Conservation (phyloP, 2,329 filamentous ascomycete species). For the Fusarium sacchari region DNA sequence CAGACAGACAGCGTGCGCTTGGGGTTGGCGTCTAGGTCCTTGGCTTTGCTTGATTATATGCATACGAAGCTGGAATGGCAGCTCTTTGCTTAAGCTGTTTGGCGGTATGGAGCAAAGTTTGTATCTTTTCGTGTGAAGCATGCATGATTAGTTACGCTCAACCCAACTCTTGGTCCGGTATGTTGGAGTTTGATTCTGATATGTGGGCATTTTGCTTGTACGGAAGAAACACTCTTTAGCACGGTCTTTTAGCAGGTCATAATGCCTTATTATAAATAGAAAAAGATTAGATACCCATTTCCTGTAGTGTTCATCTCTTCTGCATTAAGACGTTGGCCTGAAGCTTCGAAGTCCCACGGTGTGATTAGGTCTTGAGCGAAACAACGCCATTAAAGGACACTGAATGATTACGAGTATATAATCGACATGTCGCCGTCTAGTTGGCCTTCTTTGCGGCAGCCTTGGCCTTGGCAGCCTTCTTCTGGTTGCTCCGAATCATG, state of each 20-base stretch:
- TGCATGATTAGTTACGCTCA: conserved; percentile 32
- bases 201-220: conserved; percentile 45
- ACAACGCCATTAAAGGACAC: conserved; percentile 22
- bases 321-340: conserved; percentile 6
- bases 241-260: conserved; percentile 36
- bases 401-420: conserved; percentile 38
- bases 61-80: conserved; percentile 21
- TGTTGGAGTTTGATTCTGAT: conserved; percentile 45
- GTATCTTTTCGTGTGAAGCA: conserved; percentile 13
- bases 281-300: conserved; percentile 49
- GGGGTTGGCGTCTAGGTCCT: conserved; percentile 21
- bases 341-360: conserved; percentile 7
- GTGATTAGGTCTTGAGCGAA: conserved; percentile 30
- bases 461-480: conserved; percentile 95
- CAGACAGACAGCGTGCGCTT: conserved; percentile 8
- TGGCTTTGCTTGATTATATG: conserved; percentile 38
- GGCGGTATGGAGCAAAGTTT: conserved; percentile 21
- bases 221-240: conserved; percentile 43
- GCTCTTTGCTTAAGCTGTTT: conserved; percentile 24
- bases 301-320: conserved; percentile 30
- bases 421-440: conserved; percentile 52
- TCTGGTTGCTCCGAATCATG: conserved; percentile 98
- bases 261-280: conserved; percentile 48
- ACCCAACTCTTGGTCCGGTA: conserved; percentile 32
- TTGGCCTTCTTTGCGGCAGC: conserved; percentile 88